phyloP scores from a whole-genome alignment of 2,329 filamentous ascomycete species.

The Cercospora citrullina region DNA sequence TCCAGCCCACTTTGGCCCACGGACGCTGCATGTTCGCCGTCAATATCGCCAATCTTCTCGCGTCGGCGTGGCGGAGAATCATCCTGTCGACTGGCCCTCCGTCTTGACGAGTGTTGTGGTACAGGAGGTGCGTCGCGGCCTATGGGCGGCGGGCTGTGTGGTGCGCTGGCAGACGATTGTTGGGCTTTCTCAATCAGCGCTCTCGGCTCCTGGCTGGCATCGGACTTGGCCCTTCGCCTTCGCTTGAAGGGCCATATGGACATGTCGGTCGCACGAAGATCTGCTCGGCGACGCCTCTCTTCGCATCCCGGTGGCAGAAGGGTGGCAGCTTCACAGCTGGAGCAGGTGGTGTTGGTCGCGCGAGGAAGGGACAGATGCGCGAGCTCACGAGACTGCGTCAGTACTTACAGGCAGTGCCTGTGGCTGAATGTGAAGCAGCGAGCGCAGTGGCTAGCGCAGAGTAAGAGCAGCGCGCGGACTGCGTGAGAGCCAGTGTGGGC shows the following conservation, averaged over 20 bases:
- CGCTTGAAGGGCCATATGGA: constrained; percentile 81
- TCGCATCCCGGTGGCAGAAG: constrained; percentile 10
- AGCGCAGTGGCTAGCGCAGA: constrained; percentile 1
- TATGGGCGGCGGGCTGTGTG: constrained; percentile 9
- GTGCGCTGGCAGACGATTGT: constrained; percentile 27
- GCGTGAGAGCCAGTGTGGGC: not conserved
- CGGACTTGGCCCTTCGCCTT: constrained; percentile 51
- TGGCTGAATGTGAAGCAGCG: not conserved
- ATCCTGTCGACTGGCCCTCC: not conserved
- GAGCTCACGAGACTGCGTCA: constrained; percentile 2
- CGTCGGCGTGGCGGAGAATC: not conserved
- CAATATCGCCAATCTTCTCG: constrained; percentile 13
- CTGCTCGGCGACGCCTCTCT: not conserved
- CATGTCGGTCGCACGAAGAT: constrained; percentile 52
- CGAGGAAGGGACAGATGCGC: not conserved
- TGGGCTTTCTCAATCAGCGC: constrained; percentile 52
- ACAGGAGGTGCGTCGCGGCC: constrained; percentile 31
- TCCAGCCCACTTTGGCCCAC: constrained; percentile 17
- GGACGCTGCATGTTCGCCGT: constrained; percentile 10
- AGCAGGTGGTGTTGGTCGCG: not conserved
- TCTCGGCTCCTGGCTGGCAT: constrained; percentile 37
- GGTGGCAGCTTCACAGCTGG: not conserved
- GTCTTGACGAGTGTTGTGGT: constrained; percentile 7
- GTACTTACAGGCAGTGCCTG: not conserved
- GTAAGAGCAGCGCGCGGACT: not conserved